Base-by-base conservation (phyloP, 192 early-diverging fungal species). In the Bifiguratus adelaidae region DNA sequence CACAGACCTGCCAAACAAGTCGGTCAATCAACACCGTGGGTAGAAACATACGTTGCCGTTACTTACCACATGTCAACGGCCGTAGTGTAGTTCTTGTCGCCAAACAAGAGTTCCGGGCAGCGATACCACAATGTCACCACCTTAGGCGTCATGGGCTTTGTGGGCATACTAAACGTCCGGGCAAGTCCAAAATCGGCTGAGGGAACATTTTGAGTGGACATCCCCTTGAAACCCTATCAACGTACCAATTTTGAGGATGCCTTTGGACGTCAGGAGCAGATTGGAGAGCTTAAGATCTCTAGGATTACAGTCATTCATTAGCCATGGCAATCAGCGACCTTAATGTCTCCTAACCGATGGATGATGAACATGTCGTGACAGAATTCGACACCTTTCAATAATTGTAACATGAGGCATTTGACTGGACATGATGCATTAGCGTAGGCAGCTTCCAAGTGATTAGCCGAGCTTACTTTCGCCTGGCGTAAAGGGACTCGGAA, bases 121-220 rank as follows among this genome's bases (percentile, higher is more conserved):
- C 89, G 74, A 57, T 91, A 91, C 89, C 89, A 91, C 4, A 91
- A 57, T 2, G 89, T 91, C 2, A 89, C 86, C 6, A 91, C 87
- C 21, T 74, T 73, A 0, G 85, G 89, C 3, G 87, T 90, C 83
- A 90, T 84, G 5, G 82, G 77, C 24, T 65, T 58, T 2, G 49
- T 36, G 1, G 88, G 81, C 29, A 67, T 50, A 13, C 73, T 68
- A 37, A 76, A 80, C 16, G 68, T 66, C 16, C 86, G 64, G 3
- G 89, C 85, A 16, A 91, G 66, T 0, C 87, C 85, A 76, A 88
- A 88, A 56, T 91, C 86, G 19, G 86, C 82, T 80, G 33, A 1
- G 32, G 11, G 32, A 15, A 15, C 11, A 11, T 11, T 13, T 11
- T 13, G 32, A 34, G 32, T 34, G 11, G 32, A 34, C 11, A 13